Evolutionary conservation across 2,329 filamentous ascomycete genomes (phyloP).

Genomic region (Aspergillus hortae): DNA sequence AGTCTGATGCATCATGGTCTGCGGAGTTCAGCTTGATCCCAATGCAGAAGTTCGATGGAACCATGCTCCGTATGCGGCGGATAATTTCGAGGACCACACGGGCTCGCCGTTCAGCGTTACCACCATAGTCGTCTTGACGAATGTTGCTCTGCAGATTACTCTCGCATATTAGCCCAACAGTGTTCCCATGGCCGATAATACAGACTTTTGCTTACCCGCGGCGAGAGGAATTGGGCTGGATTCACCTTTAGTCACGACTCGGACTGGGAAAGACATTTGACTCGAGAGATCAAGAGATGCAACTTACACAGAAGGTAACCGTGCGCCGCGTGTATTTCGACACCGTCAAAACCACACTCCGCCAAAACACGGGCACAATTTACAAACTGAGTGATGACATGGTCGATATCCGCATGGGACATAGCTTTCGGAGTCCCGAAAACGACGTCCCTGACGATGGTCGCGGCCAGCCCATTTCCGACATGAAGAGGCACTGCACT

Average conservation of each 20-base stretch:
- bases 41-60: slow-evolving; percentile 37
- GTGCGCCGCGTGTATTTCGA: slow-evolving; percentile 47
- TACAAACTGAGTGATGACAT: slow-evolving; percentile 49
- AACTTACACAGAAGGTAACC: slow-evolving; percentile 39
- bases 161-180: too few relatives aligned
- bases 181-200: too few relatives aligned
- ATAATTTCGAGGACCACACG: slow-evolving; percentile 40
- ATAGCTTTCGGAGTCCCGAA: slow-evolving; percentile 53
- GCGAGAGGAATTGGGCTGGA: slow-evolving; percentile 15
- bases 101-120: slow-evolving; percentile 36
- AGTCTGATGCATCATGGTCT: slow-evolving; percentile 26
- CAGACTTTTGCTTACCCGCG: slow-evolving; percentile 26
- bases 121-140: slow-evolving; percentile 42
- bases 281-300: not conserved
- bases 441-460: not conserved
- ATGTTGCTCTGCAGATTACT: slow-evolving; percentile 1
- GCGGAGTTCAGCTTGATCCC: slow-evolving; percentile 45
- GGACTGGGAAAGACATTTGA: not conserved
- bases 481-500: slow-evolving; percentile 9
- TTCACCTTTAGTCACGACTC: not conserved
- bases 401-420: slow-evolving; percentile 49
- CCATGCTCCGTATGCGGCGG: slow-evolving; percentile 31
- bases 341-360: slow-evolving; percentile 20
- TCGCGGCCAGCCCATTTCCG: not conserved
- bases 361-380: slow-evolving; percentile 44